These are phyloP conservation scores for Debaryomyces castellii DNA, from an alignment of 805 yeast species.

Conservation along the genomic window DNA sequence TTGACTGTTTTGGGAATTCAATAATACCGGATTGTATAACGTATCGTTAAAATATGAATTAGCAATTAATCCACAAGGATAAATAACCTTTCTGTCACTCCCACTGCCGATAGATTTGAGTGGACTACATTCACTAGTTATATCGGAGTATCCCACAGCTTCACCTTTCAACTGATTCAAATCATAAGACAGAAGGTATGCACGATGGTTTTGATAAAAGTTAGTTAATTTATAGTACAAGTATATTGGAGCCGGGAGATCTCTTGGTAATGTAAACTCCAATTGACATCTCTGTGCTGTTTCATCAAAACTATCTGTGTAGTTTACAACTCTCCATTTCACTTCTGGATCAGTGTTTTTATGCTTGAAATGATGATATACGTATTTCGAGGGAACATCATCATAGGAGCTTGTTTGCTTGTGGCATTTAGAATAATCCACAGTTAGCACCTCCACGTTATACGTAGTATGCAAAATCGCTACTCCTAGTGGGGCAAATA, in stretches of 20 bases:
- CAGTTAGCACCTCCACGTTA: constrained; percentile 69
- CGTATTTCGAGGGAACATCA: constrained; percentile 59
- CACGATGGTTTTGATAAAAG: constrained; percentile 92
- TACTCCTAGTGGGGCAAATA: constrained; percentile 90
- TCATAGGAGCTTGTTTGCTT: constrained; percentile 45
- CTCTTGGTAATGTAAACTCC: constrained; percentile 70
- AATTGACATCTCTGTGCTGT: constrained; percentile 54
- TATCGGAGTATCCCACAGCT: constrained; percentile 52
- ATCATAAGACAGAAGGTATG: constrained; percentile 84
- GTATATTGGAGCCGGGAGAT: constrained; percentile 68
- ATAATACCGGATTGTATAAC: constrained; percentile 51
- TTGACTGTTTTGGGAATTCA: constrained; percentile 44
- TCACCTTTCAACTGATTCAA: constrained; percentile 77
- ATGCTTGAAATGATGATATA: constrained; percentile 59
- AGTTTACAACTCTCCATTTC: constrained; percentile 56
- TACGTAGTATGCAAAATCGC: constrained; percentile 78
- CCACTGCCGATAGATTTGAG: constrained; percentile 39
- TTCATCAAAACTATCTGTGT: constrained; percentile 36
- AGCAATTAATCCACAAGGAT: constrained; percentile 96
- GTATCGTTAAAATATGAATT: constrained; percentile 92
- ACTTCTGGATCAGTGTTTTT: constrained; percentile 45
- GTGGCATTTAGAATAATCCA: constrained; percentile 76
- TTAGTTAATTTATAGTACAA: constrained; percentile 85
- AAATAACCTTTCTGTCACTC: constrained; percentile 45
- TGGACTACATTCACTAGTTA: constrained; percentile 44